phyloP scores from a whole-genome alignment of 2,329 filamentous ascomycete genomes.

The Chlorencoelia australis region DNA sequence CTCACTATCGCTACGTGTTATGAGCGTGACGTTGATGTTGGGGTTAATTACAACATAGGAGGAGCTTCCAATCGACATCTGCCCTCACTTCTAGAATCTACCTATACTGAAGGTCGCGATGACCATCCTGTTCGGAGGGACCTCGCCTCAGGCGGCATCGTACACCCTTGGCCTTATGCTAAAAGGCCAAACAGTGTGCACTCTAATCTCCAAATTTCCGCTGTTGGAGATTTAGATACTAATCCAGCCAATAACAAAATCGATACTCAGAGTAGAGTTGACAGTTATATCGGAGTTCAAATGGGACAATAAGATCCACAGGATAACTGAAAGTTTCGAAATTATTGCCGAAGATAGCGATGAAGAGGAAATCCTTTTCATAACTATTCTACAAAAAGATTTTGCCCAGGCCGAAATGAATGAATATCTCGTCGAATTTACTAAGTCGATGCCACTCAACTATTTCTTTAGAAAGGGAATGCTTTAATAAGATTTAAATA shows the following conservation, averaged over 20 bases:
- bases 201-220: conserved; percentile 84
- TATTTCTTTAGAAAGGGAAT: conserved; percentile 89
- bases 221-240: conserved; percentile 86
- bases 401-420: conserved; percentile 79
- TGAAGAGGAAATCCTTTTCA: conserved; percentile 88
- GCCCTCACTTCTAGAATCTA: too few relatives aligned
- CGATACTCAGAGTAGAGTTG: conserved; percentile 81
- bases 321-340: conserved; percentile 87
- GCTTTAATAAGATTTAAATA: conserved; percentile 96
- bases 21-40: too few relatives aligned
- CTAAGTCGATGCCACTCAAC: conserved; percentile 95
- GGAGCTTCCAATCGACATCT: too few relatives aligned
- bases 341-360: conserved; percentile 96
- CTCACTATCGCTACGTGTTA: too few relatives aligned
- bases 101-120: too few relatives aligned
- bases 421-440: conserved; percentile 91
- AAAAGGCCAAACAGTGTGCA: conserved; percentile 75
- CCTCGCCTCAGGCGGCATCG: too few relatives aligned
- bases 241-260: conserved; percentile 88
- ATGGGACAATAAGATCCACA: conserved; percentile 88
- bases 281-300: conserved; percentile 90
- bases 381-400: conserved; percentile 82
- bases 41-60: too few relatives aligned
- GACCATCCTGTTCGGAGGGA: conserved; percentile 93
- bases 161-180: conserved; percentile 85